Conservation (phyloP, 2,329 filamentous ascomycete genomes). For the Passalora sequoiae region DNA sequence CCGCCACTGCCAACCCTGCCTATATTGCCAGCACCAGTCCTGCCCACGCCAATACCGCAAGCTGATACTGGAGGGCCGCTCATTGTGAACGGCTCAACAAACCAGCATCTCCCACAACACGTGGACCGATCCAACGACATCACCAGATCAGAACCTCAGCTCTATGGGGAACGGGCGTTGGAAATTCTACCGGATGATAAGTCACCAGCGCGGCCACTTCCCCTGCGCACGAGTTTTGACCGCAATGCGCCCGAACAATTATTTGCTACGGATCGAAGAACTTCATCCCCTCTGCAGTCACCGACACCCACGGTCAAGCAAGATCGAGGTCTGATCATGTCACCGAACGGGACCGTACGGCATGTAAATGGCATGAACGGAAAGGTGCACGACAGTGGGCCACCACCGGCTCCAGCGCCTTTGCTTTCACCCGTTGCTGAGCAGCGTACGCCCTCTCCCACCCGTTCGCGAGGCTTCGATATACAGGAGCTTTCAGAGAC, state of each 20-base stretch:
- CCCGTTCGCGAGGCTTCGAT: slow-evolving; percentile 52
- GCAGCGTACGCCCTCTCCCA: slow-evolving; percentile 65
- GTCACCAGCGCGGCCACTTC: slow-evolving; percentile 2
- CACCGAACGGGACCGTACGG: slow-evolving; percentile 22
- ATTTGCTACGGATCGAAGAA: background rate
- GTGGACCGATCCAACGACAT: slow-evolving; percentile 17
- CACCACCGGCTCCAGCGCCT: slow-evolving; percentile 28
- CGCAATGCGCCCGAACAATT: background rate
- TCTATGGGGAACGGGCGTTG: slow-evolving; percentile 5
- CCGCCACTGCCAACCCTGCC: background rate
- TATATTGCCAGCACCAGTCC: slow-evolving; percentile 3
- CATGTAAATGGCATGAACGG: slow-evolving; percentile 18
- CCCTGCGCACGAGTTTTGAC: slow-evolving; percentile 6
- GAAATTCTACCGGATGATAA: slow-evolving; percentile 6
- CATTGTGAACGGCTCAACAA: slow-evolving; percentile 40
- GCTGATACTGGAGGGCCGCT: slow-evolving; percentile 32
- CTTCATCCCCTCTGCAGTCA: slow-evolving; percentile 9
- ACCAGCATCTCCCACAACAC: slow-evolving; percentile 10
- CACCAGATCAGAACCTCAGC: background rate
- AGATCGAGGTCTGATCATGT: slow-evolving; percentile 15
- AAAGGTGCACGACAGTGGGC: slow-evolving; percentile 17
- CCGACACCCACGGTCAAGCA: slow-evolving; percentile 16
- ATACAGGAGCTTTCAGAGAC: slow-evolving; percentile 18
- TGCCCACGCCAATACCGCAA: slow-evolving; percentile 13
- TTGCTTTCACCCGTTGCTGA: slow-evolving; percentile 70